A percentile compares a stretch with the other conserved stretches of the same genome.
Conservation (phyloP, 176 grass and related monocot genomes). For the Poa annua region DNA sequence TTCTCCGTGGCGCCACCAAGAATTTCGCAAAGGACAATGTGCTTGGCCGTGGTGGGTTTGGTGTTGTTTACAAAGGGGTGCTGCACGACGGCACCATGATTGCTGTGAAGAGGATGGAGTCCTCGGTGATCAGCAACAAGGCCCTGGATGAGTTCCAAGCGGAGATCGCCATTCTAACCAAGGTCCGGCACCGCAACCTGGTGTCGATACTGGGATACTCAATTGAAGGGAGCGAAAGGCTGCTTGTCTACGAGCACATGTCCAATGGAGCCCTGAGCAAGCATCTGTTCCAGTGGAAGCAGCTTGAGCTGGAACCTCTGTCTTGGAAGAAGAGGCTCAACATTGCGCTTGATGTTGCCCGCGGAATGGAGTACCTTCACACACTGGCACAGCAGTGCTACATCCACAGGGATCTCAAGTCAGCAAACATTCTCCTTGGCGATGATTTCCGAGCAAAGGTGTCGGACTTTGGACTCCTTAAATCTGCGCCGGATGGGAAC, state of each 20-base stretch:
- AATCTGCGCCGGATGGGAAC: slow-evolving; percentile 84
- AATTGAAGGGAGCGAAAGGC: slow-evolving; percentile 77
- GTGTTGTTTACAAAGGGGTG: slow-evolving; percentile 85
- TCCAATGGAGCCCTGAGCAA: slow-evolving; percentile 85
- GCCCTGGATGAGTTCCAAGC: slow-evolving; percentile 94
- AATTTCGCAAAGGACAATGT: slow-evolving; percentile 82
- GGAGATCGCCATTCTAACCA: slow-evolving; percentile 85
- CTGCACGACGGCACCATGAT: slow-evolving; percentile 87
- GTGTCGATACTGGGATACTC: slow-evolving; percentile 90
- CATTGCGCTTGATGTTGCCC: slow-evolving; percentile 87
- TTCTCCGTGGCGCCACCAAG: slow-evolving; percentile 67
- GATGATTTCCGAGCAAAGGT: slow-evolving; percentile 94
- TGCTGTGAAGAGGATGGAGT: slow-evolving; percentile 97
- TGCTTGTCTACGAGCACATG: slow-evolving; percentile 97
- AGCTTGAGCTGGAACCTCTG: slow-evolving; percentile 65
- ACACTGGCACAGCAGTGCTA: slow-evolving; percentile 80
- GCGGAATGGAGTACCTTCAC: slow-evolving; percentile 96
- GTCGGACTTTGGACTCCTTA: slow-evolving; percentile 88
- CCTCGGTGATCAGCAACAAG: slow-evolving; percentile 77
- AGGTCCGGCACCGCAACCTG: slow-evolving; percentile 92
- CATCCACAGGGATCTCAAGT: slow-evolving; percentile 99
- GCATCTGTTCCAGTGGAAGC: slow-evolving; percentile 91
- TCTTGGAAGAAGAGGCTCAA: slow-evolving; percentile 97
- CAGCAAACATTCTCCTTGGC: slow-evolving; percentile 85
- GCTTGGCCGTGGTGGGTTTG: slow-evolving; percentile 85